Base-by-base conservation (phyloP, 352 stramenopile species). In the Pythium oligandrum region DNA sequence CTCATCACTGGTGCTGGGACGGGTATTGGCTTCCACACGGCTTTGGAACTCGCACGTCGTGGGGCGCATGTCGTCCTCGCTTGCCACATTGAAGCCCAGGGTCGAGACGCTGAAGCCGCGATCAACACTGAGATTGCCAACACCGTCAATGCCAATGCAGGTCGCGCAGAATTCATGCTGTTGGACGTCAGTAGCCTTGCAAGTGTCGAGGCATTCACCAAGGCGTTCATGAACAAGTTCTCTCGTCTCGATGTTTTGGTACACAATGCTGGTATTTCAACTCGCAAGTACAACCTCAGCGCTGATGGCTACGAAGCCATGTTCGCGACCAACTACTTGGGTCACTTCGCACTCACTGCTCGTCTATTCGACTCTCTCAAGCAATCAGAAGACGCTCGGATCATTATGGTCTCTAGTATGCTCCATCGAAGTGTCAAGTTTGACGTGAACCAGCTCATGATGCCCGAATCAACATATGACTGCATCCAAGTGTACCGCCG, bases 321-420 rank as follows among this genome's bases (percentile, higher is more conserved):
- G 49, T 97, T 98, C 66, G 92, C 88, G 11, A 86, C 96, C 40
- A 97, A 98, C 73, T 90, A 98, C 62, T 60, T 98, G 47, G 92
- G 92, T n/a, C 92, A 98, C 61, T 97, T 97, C 53, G 68, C 93
- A 12, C 63, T 98, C 32, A 80, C 87, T 3, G 77, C 90, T 48
- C 63, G 92, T 51, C 66, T 98, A 11, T 63, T 97, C 3, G 71
- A 88, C 36, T 58, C 88, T 63, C 84, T 97, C 71, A 72, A 77
- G 51, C 45, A 54, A 26, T 60, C 56, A 12, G 47, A 17, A 3
- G 40, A 26, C 17, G 17, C 17, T 26, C 17, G 17, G 17, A 26
- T 26, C 17, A 26, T 26, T 26, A 26, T 68, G 40, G 60, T 84
- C 11, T 78, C 69, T 36, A 79, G 68, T 26, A 57, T 60, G 34